Percentiles rank a stretch among this genome's conserved stretches.
Evolutionary conservation across 2,329 filamentous ascomycete genomes (phyloP).

Genomic region (Aspergillus niger): DNA sequence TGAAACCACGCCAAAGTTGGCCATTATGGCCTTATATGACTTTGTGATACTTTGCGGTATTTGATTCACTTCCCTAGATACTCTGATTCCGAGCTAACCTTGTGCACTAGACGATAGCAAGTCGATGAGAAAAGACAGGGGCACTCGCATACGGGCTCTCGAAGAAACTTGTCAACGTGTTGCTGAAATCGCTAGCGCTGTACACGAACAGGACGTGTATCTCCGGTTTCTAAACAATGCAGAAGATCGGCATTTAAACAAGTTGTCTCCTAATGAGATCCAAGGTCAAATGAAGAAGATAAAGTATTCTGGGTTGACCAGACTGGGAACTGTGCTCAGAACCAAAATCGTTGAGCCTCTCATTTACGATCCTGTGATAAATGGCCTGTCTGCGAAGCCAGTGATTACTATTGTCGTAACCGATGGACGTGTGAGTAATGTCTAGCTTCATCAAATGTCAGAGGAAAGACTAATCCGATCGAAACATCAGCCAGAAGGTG

Average conservation of each 20-base stretch:
- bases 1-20: background rate
- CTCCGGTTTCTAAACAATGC: background rate
- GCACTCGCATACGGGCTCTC: background rate
- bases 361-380: background rate
- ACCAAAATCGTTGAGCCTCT: background rate
- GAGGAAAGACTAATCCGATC: background rate
- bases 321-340: background rate
- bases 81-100: background rate
- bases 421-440: background rate
- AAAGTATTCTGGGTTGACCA: background rate
- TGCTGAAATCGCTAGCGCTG: background rate
- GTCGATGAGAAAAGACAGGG: background rate
- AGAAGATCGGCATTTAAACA: background rate
- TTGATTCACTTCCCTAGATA: background rate
- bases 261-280: background rate
- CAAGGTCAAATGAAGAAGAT: background rate
- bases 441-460: background rate
- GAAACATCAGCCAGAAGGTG: background rate
- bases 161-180: conserved; percentile 1
- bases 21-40: conserved; percentile 5
- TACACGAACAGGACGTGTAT: background rate
- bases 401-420: background rate
- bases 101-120: background rate
- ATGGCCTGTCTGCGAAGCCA: background rate
- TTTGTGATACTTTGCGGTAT: conserved; percentile 8